Percentiles rank a stretch among this genome's conserved stretches.
phyloP scores from a whole-genome alignment of 1,284 basidiomycete species.

The Fomitopsis palustris region DNA sequence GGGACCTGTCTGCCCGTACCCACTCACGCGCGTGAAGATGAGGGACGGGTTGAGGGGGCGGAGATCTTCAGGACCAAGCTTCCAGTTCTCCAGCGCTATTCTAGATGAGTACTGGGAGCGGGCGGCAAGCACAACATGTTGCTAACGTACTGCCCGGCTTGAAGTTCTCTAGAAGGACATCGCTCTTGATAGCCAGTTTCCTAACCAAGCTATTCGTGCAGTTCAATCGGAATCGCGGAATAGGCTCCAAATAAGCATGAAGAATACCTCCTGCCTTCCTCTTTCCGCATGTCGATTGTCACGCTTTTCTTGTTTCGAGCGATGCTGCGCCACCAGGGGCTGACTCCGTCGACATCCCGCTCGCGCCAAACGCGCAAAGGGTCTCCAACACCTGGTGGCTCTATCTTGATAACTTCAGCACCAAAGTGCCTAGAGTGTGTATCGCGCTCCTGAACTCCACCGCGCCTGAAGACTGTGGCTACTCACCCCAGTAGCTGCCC shows the following conservation, averaged over 20 bases:
- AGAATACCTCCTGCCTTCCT: slow-evolving; percentile 58
- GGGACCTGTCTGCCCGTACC: slow-evolving; percentile 71
- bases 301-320: slow-evolving; percentile 71
- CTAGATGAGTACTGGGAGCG: neutral
- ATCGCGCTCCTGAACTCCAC: neutral
- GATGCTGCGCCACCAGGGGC: slow-evolving; percentile 70
- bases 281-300: slow-evolving; percentile 58
- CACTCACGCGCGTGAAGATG: slow-evolving; percentile 70
- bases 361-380: slow-evolving; percentile 71
- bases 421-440: slow-evolving; percentile 52
- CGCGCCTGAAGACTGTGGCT: neutral
- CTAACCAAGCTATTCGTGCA: slow-evolving; percentile 48
- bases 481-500: slow-evolving; percentile 64
- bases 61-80: slow-evolving; percentile 52
- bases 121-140: neutral
- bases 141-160: slow-evolving; percentile 69
- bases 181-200: slow-evolving; percentile 53
- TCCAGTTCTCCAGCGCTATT: slow-evolving; percentile 66
- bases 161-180: slow-evolving; percentile 69
- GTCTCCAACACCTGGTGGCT: slow-evolving; percentile 58
- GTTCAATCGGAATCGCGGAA: neutral
- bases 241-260: neutral
- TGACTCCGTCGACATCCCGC: slow-evolving; percentile 63
- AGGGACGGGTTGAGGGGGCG: slow-evolving; percentile 57
- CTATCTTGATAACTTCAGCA: slow-evolving; percentile 69